Base-by-base conservation (phyloP, 2,329 filamentous ascomycete genomes). In the Beauveria varroae region DNA sequence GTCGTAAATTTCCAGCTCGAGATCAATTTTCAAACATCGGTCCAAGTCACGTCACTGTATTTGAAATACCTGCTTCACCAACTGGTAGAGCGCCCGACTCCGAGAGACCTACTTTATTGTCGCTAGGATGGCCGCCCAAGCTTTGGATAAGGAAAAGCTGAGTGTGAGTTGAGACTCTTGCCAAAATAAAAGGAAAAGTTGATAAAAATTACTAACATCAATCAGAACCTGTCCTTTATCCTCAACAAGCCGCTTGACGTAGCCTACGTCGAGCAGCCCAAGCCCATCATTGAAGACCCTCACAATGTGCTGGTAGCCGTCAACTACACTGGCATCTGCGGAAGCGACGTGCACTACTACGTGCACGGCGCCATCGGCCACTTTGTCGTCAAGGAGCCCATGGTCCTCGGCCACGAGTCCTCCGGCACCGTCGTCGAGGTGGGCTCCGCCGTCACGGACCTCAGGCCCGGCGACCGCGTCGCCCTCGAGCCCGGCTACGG, bases 401-500 rank as follows among this genome's bases (percentile, higher is more conserved):
- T 96, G 81, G 87, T 91, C 16, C 85, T 96, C 0, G 83, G 83
- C 71, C 81, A 84, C 73, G 81, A 84, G 69, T 93, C 91, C 16
- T 83, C 91, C 9, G 93, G 92, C 63, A 88, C 90, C 30, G 81
- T 98, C 46, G 85, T 91, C 59, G 82, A 84, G 51, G 79, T 90
- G 46, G 92, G 91, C 22, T 72, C 81, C 1, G 78, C 77, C 14
- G 88, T 91, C 6, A 85, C 77, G 49, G 76, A 74, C 37, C 83
- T 96, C 64, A 77, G 83, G 66, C 71, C 81, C 12, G 93, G 93
- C 62, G 93, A 97, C 76, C 87, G 90, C 68, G 88, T 97, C 22
- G 92, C 93, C n/a, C 79, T 98, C 47, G 93, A 98, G 80, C 93
- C 96, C 16, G 93, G 93, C 56, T 83, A 90, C 57, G 91, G 92